These are phyloP conservation scores for Melampsora occidentalis DNA, from an alignment of 1,284 basidiomycete genomes.

Conservation along the genomic window DNA sequence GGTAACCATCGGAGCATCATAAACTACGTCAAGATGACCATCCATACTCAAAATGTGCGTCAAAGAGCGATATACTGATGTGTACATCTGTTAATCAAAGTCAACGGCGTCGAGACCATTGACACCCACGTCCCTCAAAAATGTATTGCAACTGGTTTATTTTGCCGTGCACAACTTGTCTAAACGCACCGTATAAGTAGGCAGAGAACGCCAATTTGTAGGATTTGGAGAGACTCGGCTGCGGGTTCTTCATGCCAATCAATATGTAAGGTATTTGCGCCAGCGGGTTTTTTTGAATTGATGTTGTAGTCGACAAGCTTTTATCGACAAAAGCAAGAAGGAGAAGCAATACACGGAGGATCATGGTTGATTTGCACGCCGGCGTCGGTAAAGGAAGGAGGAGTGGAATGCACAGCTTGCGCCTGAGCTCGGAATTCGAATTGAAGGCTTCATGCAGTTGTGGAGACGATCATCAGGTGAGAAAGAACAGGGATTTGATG, in stretches of 20 bases:
- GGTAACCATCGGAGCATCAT: constrained; percentile 70
- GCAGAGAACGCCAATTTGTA: constrained; percentile 77
- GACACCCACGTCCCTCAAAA: constrained; percentile 66
- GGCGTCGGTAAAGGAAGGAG: neutral
- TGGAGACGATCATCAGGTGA: no score
- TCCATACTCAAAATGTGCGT: constrained; percentile 86
- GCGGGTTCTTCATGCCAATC: constrained; percentile 59
- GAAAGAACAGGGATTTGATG: no score
- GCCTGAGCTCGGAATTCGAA: neutral
- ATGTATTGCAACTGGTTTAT: constrained; percentile 66
- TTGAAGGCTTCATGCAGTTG: no score
- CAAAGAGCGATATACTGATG: constrained; percentile 78
- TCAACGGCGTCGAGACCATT: constrained; percentile 72
- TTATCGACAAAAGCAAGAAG: constrained; percentile 47
- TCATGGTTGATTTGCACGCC: neutral
- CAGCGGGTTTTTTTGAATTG: constrained; percentile 74
- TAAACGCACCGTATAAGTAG: constrained; percentile 77
- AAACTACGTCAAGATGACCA: constrained; percentile 80
- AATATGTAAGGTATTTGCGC: constrained; percentile 65
- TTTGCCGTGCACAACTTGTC: constrained; percentile 77
- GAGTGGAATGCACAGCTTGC: neutral
- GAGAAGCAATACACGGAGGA: neutral
- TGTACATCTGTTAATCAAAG: no score
- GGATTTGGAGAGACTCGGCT: constrained; percentile 70
- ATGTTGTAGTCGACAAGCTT: constrained; percentile 76